Base-by-base conservation (phyloP, 805 yeast species). In the Zygotorulaspora chibaensis region DNA sequence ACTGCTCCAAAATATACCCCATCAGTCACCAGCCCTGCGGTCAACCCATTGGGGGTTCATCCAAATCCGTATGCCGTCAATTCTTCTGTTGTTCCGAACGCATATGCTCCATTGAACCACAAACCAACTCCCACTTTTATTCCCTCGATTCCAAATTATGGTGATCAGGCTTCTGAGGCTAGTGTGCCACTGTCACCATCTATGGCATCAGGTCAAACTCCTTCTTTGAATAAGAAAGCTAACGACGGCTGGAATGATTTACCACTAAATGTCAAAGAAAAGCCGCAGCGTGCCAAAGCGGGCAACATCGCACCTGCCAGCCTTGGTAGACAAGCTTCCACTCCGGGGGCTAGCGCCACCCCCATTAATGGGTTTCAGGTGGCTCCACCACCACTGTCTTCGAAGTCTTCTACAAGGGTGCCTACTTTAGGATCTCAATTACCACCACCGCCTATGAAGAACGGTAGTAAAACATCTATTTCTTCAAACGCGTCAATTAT, bases 81-180 rank as follows among this genome's bases (percentile, higher is more conserved):
- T 35, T 57, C 62, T 28, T 43, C 56, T 26, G 42, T 53, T 10
- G 23, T 29, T 33, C 27, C 52, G 16, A 18, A 26, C n/a, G 48
- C 53, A 8, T 57, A 69, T 30, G 50, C 61, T 16, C 65, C 65
- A 29, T 44, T 62, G 23, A 47, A 62, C 11, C 65, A 66, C 37
- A 62, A 63, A 33, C 56, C 59, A 12, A 47, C 46, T 11, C 47
- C 57, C 2, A 50, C 36, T 29, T 51, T 53, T 27, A 46, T 43
- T 38, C 46, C 54, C 20, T 49, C 60, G 4, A 52, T 57, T 5
- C 48, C 65, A 4, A 40, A 46, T 7, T 44, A 74, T 8, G 75
- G 75, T 42, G 69, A 75, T 31, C 68, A 74, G 26, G 74, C 77
- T 16, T 71, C 80, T 13, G 67, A 77, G 6, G 68, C 72, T 13